phyloP scores from a whole-genome alignment of 1,284 basidiomycete genomes.

The Macrocystidia cucumis region DNA sequence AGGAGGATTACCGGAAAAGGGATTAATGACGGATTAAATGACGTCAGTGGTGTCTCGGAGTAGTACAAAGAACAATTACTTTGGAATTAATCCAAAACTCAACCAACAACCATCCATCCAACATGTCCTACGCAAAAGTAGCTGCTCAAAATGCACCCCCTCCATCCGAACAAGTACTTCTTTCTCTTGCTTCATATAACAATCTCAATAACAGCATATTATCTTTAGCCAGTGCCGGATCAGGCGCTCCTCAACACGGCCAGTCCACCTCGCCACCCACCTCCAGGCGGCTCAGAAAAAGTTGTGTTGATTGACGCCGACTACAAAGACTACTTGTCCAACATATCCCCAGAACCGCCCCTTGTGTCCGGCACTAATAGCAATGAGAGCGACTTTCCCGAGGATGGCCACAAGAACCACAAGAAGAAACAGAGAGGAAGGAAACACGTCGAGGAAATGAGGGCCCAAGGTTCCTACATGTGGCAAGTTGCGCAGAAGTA shows the following conservation, averaged over 20 bases:
- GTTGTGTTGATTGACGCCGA: slow-evolving; percentile 43
- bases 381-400: slow-evolving; percentile 8
- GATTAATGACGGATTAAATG: not conserved
- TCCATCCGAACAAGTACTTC: slow-evolving; percentile 31
- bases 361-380: slow-evolving; percentile 5
- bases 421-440: slow-evolving; percentile 18
- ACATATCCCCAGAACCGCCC: slow-evolving; percentile 22
- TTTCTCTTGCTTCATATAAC: not conserved
- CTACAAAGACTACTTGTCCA: slow-evolving; percentile 41
- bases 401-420: slow-evolving; percentile 7
- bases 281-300: slow-evolving; percentile 31
- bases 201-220: slow-evolving; percentile 1
- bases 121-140: slow-evolving; percentile 63
- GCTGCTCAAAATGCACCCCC: slow-evolving; percentile 51
- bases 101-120: no score
- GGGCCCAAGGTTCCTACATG: slow-evolving; percentile 44
- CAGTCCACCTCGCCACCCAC: slow-evolving; percentile 15
- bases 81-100: no score
- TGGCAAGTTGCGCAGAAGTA: slow-evolving; percentile 55
- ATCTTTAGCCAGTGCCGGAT: slow-evolving; percentile 51
- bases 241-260: slow-evolving; percentile 51
- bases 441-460: slow-evolving; percentile 36
- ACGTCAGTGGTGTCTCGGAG: not conserved
- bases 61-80: no score
- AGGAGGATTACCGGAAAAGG: not conserved